Percentiles rank a stretch among this genome's conserved stretches.
Evolutionary conservation across 768 basidiomycete species (phyloP).

Genomic region (Suillus tomentosus): DNA sequence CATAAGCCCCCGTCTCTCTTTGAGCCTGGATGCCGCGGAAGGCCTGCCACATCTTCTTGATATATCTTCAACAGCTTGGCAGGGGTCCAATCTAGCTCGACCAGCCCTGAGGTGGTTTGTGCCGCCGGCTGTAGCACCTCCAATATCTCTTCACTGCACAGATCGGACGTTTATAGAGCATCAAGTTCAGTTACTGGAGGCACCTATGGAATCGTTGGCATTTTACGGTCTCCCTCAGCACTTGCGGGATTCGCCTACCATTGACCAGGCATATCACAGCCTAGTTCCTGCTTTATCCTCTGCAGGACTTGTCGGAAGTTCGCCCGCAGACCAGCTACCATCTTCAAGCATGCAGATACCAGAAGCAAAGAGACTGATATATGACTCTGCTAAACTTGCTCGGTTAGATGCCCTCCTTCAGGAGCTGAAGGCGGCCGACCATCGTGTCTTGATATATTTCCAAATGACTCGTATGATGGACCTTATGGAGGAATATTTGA

Average conservation of each 20-base stretch:
- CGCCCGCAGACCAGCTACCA: slow-evolving; percentile 75
- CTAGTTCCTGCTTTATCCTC: slow-evolving; percentile 63
- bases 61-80: slow-evolving; percentile 67
- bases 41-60: slow-evolving; percentile 55
- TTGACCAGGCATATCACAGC: slow-evolving; percentile 47
- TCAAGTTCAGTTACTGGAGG: slow-evolving; percentile 60
- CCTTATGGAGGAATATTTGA: slow-evolving; percentile 97
- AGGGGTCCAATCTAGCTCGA: slow-evolving; percentile 78
- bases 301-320: slow-evolving; percentile 65
- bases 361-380: slow-evolving; percentile 91
- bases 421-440: slow-evolving; percentile 90
- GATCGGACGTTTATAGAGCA: slow-evolving; percentile 80
- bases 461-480: slow-evolving; percentile 99
- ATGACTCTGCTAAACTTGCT: slow-evolving; percentile 95
- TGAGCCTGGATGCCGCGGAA: slow-evolving; percentile 36
- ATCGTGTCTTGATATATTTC: slow-evolving; percentile 95
- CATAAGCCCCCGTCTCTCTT: slow-evolving; percentile 17
- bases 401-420: slow-evolving; percentile 86
- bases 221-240: slow-evolving; percentile 83
- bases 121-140: slow-evolving; percentile 84
- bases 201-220: slow-evolving; percentile 72
- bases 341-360: slow-evolving; percentile 88
- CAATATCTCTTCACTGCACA: slow-evolving; percentile 70
- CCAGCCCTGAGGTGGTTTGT: slow-evolving; percentile 82
- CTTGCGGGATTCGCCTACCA: slow-evolving; percentile 57